Evolutionary conservation across 2,329 filamentous ascomycete species (phyloP).

Genomic region (Fusarium avenaceum): DNA sequence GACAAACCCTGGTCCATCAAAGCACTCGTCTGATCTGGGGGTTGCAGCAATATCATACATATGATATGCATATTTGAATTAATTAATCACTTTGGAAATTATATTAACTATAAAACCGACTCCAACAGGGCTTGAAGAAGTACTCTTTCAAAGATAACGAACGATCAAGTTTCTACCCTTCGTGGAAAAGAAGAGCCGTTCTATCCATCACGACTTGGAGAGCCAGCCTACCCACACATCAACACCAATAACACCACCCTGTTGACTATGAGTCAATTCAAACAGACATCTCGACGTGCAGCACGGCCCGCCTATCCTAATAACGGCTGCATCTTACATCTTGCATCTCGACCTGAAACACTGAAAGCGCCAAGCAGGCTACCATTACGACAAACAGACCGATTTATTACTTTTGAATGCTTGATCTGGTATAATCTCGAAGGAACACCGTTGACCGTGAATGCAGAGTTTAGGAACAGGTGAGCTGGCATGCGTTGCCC

Average conservation of each 20-base stretch:
- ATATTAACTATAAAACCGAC: neutral
- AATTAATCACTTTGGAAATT: neutral
- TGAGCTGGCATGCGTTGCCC: constrained; percentile 26
- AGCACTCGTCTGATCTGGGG: constrained; percentile 22
- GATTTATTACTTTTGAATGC: neutral
- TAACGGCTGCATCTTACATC: neutral
- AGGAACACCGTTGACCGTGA: neutral
- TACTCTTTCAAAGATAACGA: neutral
- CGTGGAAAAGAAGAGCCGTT: neutral
- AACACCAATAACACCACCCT: constrained; percentile 6
- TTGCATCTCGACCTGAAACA: constrained; percentile 21
- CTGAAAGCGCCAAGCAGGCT: constrained; percentile 35
- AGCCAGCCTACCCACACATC: neutral
- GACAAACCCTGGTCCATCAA: constrained; percentile 1
- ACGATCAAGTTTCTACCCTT: neutral
- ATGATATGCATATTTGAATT: constrained; percentile 2
- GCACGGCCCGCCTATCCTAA: constrained; percentile 12
- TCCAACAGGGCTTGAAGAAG: neutral
- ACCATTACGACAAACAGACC: neutral
- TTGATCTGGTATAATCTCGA: neutral
- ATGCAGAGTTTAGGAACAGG: constrained; percentile 10
- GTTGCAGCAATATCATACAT: constrained; percentile 2
- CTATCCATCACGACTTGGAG: neutral
- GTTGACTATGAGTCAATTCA: constrained; percentile 28
- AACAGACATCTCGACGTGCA: constrained; percentile 1